These are phyloP conservation scores for Trypanosoma cruzi DNA, from an alignment of 208 protist genomes.

Conservation along the genomic window DNA sequence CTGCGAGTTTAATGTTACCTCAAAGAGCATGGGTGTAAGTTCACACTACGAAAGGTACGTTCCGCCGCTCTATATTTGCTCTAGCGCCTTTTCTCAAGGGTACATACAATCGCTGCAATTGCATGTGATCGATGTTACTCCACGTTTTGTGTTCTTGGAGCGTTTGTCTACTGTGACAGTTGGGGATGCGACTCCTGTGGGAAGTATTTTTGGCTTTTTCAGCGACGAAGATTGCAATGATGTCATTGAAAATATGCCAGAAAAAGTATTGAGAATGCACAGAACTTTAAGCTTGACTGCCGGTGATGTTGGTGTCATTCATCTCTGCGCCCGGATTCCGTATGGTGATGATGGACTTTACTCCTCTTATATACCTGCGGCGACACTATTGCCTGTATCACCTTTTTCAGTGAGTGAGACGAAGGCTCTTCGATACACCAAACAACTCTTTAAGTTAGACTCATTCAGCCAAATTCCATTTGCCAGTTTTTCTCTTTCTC, in stretches of 20 bases:
- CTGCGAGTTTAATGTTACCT: constrained; percentile 53
- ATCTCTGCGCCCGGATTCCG: constrained; percentile 43
- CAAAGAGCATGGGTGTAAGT: constrained; percentile 27
- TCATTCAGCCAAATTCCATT: constrained; percentile 22
- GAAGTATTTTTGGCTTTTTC: constrained; percentile 50
- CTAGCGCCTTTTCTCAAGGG: constrained; percentile 26
- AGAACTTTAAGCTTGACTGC: constrained; percentile 24
- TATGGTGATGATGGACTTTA: constrained; percentile 5
- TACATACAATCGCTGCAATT: constrained; percentile 36
- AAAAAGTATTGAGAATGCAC: constrained; percentile 17
- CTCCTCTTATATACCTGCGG: constrained; percentile 25
- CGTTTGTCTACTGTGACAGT: constrained; percentile 29
- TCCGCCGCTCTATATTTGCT: constrained; percentile 59
- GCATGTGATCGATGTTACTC: constrained; percentile 30
- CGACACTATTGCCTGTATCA: constrained; percentile 26
- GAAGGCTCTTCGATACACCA: constrained; percentile 51
- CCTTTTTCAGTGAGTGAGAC: constrained; percentile 35
- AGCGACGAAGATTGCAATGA: constrained; percentile 27
- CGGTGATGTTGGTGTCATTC: constrained; percentile 25
- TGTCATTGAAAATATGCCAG: constrained; percentile 4
- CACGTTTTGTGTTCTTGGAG: constrained; percentile 34
- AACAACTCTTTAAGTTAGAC: constrained; percentile 8
- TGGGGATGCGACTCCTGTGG: constrained; percentile 43
- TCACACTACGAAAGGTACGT: constrained; percentile 27
- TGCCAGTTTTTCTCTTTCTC: constrained; percentile 40